Base-by-base conservation (phyloP, 495 filamentous ascomycete species). In the Cercophora samala region DNA sequence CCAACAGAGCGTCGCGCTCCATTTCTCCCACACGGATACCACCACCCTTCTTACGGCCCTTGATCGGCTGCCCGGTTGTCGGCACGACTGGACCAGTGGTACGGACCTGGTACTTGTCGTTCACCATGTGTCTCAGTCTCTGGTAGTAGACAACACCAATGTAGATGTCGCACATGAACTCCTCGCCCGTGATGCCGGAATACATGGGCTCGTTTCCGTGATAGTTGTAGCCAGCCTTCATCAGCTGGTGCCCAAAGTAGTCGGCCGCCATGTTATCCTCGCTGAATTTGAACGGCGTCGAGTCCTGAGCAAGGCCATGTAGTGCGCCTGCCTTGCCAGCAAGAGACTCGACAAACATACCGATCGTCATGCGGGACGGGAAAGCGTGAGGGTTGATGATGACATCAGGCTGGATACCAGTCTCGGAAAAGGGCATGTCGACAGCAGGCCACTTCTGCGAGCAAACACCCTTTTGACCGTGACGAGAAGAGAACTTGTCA, bases 371-470 rank as follows among this genome's bases (percentile, higher is more conserved):
- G 78, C 95, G 94, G 64, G 95, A 98, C n/a, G 95, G 95, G 85
- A 99, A 99, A 78, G 95, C 95, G 85, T 99, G 95, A 66, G 95
- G 95, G 79, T 99, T 99, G 82, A 99, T 99, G 75, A 99, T 99
- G 72, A 97, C 83, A 77, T 99, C 95, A 4, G 95, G 95, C 74
- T 97, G 92, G 73, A 99, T 97, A 66, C 95, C 95, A 56, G 91
- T 91, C 80, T 99, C 95, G 23, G 92, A 93, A 81, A 99, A 99
- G 8, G 95, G 95, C 93, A 99, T 97, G 77, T 99, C 93, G 63
- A 90, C 80, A 0, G 88, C 82, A 8, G 95, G 95, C 93, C 93
- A 98, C 73, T 97, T 94, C 77, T 97, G 94, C n/a, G 91, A 96
- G 72, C 86, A 91, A 29, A 97, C 93, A 85, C 95, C 95, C 80